Base-by-base conservation (phyloP, 2,329 filamentous ascomycete species). In the Madurella mycetomatis region DNA sequence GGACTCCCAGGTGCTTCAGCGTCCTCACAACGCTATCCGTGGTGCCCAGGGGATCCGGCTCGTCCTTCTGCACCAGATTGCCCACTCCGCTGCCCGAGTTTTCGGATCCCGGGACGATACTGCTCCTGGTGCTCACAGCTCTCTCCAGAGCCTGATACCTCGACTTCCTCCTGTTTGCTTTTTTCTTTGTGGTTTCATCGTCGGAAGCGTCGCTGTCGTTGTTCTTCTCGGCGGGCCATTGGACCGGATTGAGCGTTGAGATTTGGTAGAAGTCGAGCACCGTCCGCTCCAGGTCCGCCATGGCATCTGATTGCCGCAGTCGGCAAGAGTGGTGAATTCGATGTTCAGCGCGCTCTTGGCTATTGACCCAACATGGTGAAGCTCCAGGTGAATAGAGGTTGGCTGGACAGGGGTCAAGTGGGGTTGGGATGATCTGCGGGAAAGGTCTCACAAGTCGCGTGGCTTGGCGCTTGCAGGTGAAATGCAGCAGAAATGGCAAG, bases 241-340 rank as follows among this genome's bases (percentile, higher is more conserved):
- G 84, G 37, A 83, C 81, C 2, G 92, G 92, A 69, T 84, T 92
- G 17, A 88, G 78, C 13, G 80, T 88, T 41, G 86, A 80, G 47
- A 97, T 81, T 70, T 91, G 88, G 75, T 97, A 97, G 74, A 95
- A 91, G 64, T 91, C 91, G 65, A 94, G 83, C 51, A 97, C 83
- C 44, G 82, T 84, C 58, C 85, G 79, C 66, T 94, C 87, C 65
- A 85, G 82, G 66, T 94, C 88, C 59, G 84, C 80, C 86, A 82
- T 82, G 60, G 58, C 40, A 25, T 51, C 7, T 25, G 52, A 30
- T 44, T 17, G 16, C 15, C 30, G 42, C 41, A 17, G 41, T n/a
- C 16, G 16, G 13, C 18, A 42, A n/a, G 41, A 15, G 3, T 42
- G 41, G 11, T 37, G 34, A 37, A 37, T 9, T 37, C 9, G 34